A percentile compares a stretch with the other conserved stretches of the same genome.
phyloP scores from a whole-genome alignment of 176 grass and related monocot species.

The Zizania latifolia region DNA sequence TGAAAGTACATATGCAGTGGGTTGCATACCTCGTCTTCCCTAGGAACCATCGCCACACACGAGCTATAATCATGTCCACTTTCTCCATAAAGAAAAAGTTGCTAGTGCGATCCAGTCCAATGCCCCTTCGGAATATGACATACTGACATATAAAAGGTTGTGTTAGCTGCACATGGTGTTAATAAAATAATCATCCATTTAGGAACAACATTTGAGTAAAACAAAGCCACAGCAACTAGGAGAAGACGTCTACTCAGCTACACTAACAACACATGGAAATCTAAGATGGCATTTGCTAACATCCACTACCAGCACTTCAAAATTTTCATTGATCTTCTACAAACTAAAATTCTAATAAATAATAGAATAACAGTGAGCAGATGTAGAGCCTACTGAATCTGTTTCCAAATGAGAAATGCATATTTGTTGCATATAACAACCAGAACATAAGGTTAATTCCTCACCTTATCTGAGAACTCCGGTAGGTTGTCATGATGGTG shows the following conservation, averaged over 20 bases:
- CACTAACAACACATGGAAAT: not conserved
- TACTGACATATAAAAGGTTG: slow-evolving; percentile 52
- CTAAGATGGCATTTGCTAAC: not conserved
- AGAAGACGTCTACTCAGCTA: not conserved
- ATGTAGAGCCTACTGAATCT: not conserved
- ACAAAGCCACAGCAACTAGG: not conserved
- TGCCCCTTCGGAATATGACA: slow-evolving; percentile 90
- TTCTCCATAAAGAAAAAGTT: slow-evolving; percentile 97
- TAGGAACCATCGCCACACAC: slow-evolving; percentile 67
- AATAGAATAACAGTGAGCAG: not conserved
- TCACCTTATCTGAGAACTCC: slow-evolving; percentile 86
- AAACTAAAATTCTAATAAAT: not conserved
- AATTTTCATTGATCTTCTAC: not conserved
- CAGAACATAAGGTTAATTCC: not conserved
- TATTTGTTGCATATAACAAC: not conserved
- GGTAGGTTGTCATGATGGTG: slow-evolving; percentile 78
- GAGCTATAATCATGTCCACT: slow-evolving; percentile 82
- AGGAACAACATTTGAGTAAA: not conserved
- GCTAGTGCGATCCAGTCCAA: slow-evolving; percentile 76
- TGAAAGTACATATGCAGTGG: slow-evolving; percentile 1
- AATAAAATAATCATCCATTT: not conserved
- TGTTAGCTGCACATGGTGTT: slow-evolving; percentile 10
- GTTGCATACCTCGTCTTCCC: slow-evolving; percentile 70
- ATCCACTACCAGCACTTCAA: not conserved
- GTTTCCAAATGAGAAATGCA: not conserved